Evolutionary conservation across 1,139 yeast genomes (phyloP), one percentile per base, ranked within the genome.

Genomic region (Yamadazyma diddensiae): DNA sequence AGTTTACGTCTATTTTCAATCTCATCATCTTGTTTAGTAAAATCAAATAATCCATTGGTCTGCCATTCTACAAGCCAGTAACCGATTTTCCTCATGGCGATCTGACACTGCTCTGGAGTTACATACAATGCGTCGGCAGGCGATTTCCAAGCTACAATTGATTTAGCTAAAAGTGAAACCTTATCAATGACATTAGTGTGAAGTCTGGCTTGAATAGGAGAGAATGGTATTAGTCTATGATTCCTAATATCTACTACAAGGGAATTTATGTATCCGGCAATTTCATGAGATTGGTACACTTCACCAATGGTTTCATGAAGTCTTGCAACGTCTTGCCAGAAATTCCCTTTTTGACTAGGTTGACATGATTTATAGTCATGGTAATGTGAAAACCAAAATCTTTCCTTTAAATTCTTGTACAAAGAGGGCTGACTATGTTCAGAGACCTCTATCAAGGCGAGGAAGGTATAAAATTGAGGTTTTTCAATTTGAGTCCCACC

Each of bases 61-160:
- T 66, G 71, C 74, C 74, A 69, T 43, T 66, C 69, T 11, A 68
- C 67, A 21, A 65, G 48, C 74, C 74, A 69, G 52, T 67, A 67
- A 17, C 65, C 70, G n/a, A 69, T 52, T 38, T 60, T 62, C n/a
- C 68, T 49, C 40, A 58, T 53, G 2, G 73, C 69, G n/a, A 63
- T 47, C 41, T 67, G 67, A 30, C 62, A 62, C 26, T 47, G 49
- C 25, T 60, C 66, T 0, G 74, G 73, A 1, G 73, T 65, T 6
- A 65, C 62, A 36, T 47, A 68, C 15, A 54, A 38, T 2, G 17
- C 9, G 20, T 25, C 15, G n/a, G 23, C 4, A 3, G 37, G 30
- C 21, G 42, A 38, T 21, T 45, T 49, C 64, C 64, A 62, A 7
- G 53, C 52, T 4, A 62, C 62, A 26, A 65, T 45, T 2, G 64